These are phyloP conservation scores for Candida wancherniae DNA, from an alignment of 805 yeast genomes.

Conservation along the genomic window DNA sequence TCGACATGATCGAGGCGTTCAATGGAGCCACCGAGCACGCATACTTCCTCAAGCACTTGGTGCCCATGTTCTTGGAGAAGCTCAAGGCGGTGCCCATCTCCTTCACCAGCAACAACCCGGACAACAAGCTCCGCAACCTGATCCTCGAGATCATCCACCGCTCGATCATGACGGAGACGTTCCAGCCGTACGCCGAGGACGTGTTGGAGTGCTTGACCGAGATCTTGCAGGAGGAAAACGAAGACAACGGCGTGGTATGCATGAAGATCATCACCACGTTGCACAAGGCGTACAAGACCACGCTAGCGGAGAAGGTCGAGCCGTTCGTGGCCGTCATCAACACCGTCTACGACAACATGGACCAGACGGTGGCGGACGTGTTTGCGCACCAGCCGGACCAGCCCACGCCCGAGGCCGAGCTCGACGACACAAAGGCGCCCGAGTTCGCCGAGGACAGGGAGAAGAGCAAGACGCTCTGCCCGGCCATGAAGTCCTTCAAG, in stretches of 20 bases:
- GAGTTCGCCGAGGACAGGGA: constrained; percentile 18
- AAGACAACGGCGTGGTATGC: constrained; percentile 89
- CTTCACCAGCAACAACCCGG: constrained; percentile 59
- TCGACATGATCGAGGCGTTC: constrained; percentile 82
- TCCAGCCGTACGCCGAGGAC: constrained; percentile 62
- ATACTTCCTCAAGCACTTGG: constrained; percentile 58
- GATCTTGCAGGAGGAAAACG: constrained; percentile 74
- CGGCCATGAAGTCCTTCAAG: constrained; percentile 79
- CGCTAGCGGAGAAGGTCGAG: constrained; percentile 64
- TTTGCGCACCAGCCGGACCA: constrained; percentile 38
- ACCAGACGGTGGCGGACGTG: constrained; percentile 63
- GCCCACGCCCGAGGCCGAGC: constrained; percentile 8
- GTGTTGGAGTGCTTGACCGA: constrained; percentile 57
- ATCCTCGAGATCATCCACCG: constrained; percentile 77
- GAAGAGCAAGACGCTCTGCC: constrained; percentile 49
- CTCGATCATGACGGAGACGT: constrained; percentile 74
- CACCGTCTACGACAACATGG: constrained; percentile 74
- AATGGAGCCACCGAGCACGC: constrained; percentile 80
- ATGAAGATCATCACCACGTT: constrained; percentile 81
- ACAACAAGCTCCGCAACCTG: constrained; percentile 72
- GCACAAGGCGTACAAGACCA: constrained; percentile 76
- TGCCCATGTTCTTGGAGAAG: constrained; percentile 65
- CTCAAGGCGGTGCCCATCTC: constrained; percentile 70
- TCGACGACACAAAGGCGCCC: constrained; percentile 11
- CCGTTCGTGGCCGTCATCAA: constrained; percentile 74